Evolutionary conservation across 2,329 filamentous ascomycete species (phyloP).

Genomic region (Trichophaea hybrida): DNA sequence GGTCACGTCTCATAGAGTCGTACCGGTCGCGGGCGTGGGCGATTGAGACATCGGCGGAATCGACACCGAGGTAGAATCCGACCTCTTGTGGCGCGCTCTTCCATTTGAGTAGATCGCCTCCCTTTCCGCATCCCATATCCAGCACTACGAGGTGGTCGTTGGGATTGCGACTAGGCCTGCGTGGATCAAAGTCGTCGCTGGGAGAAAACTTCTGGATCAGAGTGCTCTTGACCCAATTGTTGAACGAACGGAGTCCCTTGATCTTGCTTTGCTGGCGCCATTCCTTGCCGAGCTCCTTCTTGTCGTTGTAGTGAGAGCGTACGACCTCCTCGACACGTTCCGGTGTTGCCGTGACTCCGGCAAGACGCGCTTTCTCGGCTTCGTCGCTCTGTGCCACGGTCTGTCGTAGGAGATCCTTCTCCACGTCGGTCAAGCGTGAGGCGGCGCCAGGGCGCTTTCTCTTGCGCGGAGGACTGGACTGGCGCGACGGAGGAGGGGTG

Average conservation of each 20-base stretch:
- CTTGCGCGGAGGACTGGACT: slow-evolving; percentile 39
- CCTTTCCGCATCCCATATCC: slow-evolving; percentile 93
- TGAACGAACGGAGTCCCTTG: slow-evolving; percentile 84
- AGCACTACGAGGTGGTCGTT: slow-evolving; percentile 58
- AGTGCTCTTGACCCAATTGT: slow-evolving; percentile 98
- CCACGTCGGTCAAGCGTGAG: slow-evolving; percentile 50
- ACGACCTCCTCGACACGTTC: slow-evolving; percentile 71
- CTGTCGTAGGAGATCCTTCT: slow-evolving; percentile 53
- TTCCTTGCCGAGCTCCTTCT: slow-evolving; percentile 81
- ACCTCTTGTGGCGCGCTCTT: slow-evolving; percentile 81
- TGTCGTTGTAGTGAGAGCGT: slow-evolving; percentile 86
- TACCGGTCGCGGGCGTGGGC: slow-evolving; percentile 80
- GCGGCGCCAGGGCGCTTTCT: slow-evolving; percentile 54
- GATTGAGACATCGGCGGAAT: slow-evolving; percentile 85
- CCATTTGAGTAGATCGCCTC: slow-evolving; percentile 91
- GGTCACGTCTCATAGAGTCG: slow-evolving; percentile 46
- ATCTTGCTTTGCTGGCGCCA: slow-evolving; percentile 93
- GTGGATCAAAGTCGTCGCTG: slow-evolving; percentile 53
- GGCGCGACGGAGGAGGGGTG: slow-evolving; percentile 11
- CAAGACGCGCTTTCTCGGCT: slow-evolving; percentile 29
- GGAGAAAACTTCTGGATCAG: slow-evolving; percentile 94
- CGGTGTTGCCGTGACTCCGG: slow-evolving; percentile 19
- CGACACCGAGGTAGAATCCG: slow-evolving; percentile 84
- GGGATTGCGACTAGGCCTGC: slow-evolving; percentile 29
- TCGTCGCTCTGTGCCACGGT: slow-evolving; percentile 43